phyloP scores from a whole-genome alignment of 352 stramenopile genomes.

The Pythium angustatum region DNA sequence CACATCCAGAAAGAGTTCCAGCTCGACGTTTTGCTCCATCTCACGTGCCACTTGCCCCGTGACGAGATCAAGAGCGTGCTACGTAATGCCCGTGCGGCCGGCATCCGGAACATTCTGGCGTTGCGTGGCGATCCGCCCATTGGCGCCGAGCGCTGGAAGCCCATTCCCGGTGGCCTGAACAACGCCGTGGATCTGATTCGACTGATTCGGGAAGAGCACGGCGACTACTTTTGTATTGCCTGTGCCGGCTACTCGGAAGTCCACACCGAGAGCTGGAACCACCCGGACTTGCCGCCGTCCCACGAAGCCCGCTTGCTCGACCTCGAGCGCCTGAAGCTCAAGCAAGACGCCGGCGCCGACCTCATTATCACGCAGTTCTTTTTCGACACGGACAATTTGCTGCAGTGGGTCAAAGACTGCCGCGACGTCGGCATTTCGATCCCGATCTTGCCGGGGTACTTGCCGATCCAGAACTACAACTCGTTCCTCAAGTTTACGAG shows the following conservation, averaged over 20 bases:
- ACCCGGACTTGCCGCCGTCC: slow-evolving; percentile 78
- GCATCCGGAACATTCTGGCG: slow-evolving; percentile 98
- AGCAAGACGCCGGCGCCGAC: slow-evolving; percentile 96
- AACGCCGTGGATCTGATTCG: slow-evolving; percentile 96
- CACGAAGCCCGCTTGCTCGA: slow-evolving; percentile 82
- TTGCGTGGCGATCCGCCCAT: slow-evolving; percentile 95
- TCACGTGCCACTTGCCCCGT: slow-evolving; percentile 76
- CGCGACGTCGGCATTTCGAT: slow-evolving; percentile 91
- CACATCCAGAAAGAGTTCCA: slow-evolving; percentile 88
- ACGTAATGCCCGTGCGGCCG: slow-evolving; percentile 61
- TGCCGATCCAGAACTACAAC: slow-evolving; percentile 91
- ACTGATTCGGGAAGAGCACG: slow-evolving; percentile 96
- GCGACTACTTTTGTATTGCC: slow-evolving; percentile 96
- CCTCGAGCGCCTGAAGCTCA: slow-evolving; percentile 97
- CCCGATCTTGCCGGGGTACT: slow-evolving; percentile 94
- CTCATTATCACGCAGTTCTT: slow-evolving; percentile 99
- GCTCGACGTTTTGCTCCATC: slow-evolving; percentile 78
- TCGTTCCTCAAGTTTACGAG: slow-evolving; percentile 98
- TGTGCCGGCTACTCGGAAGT: slow-evolving; percentile 98
- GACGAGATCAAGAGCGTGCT: slow-evolving; percentile 69
- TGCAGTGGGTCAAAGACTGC: slow-evolving; percentile 95
- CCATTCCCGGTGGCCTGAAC: slow-evolving; percentile 87
- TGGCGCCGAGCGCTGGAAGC: slow-evolving; percentile 85
- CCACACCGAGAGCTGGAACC: slow-evolving; percentile 85
- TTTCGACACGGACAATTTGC: slow-evolving; percentile 97